Percentiles rank a stretch among this genome's conserved stretches.
Conservation (phyloP, 495 filamentous ascomycete species). For the Tuber melanosporum region DNA sequence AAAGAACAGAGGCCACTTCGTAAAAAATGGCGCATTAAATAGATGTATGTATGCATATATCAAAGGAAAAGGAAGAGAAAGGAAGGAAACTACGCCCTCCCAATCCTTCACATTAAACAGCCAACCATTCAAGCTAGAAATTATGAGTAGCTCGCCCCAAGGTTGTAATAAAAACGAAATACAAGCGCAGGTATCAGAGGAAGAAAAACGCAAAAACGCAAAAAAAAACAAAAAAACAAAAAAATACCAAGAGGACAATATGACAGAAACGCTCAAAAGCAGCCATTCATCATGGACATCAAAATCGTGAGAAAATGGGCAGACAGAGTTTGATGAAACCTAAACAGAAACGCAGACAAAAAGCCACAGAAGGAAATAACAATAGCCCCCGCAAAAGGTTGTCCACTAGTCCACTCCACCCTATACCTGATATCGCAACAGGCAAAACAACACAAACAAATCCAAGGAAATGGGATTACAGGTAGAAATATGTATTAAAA, state of each 20-base stretch:
- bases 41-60: background rate
- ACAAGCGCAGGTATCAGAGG: background rate
- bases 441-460: slow-evolving; percentile 14
- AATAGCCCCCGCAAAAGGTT: background rate
- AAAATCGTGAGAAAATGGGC: slow-evolving; percentile 3
- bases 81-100: background rate
- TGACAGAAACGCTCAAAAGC: background rate
- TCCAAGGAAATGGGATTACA: slow-evolving; percentile 3
- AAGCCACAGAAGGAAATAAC: background rate
- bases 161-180: background rate
- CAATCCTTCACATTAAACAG: background rate
- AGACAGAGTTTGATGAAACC: background rate
- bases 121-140: background rate
- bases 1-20: background rate
- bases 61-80: background rate
- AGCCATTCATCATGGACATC: background rate
- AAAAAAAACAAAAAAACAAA: no score
- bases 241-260: background rate
- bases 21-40: slow-evolving; percentile 4
- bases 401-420: slow-evolving; percentile 2
- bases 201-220: background rate
- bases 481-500: slow-evolving; percentile 11
- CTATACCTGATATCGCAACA: slow-evolving; percentile 36
- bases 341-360: background rate
- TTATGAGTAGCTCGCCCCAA: background rate